Evolutionary conservation across 768 basidiomycete species (phyloP).

Genomic region (Suillus occidentalis): DNA sequence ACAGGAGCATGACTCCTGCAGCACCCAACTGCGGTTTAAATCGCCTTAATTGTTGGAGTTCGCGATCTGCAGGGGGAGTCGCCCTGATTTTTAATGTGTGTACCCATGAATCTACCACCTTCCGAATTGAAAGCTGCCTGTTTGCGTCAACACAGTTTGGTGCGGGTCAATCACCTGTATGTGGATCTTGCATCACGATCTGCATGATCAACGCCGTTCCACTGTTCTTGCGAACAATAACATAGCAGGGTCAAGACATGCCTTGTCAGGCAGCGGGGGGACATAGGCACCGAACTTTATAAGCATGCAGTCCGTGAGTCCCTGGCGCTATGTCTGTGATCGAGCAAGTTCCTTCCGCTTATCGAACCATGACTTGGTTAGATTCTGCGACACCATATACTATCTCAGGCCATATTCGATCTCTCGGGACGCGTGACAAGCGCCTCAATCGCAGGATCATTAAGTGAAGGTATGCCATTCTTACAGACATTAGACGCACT

Average conservation of each 20-base stretch:
- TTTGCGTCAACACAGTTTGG: conserved; percentile 34
- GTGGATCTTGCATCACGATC: conserved; percentile 30
- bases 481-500: conserved; percentile 19
- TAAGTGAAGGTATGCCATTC: conserved; percentile 24
- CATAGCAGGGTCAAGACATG: conserved; percentile 30
- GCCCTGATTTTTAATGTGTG: conserved; percentile 3
- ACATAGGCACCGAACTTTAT: conserved; percentile 27
- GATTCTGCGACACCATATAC: not conserved
- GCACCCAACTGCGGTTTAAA: not conserved
- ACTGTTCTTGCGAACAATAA: conserved; percentile 29
- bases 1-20: not conserved
- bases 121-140: conserved; percentile 23
- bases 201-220: conserved; percentile 25
- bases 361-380: not conserved
- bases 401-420: not conserved
- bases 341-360: not conserved
- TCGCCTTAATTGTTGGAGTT: not conserved
- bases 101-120: conserved; percentile 16
- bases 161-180: conserved; percentile 28
- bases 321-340: conserved; percentile 8
- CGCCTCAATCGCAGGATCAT: too few relatives aligned
- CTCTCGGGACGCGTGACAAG: conserved; percentile 13
- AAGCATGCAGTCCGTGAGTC: conserved; percentile 23
- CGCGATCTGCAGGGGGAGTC: not conserved
- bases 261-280: conserved; percentile 29